A percentile compares a stretch with the other conserved stretches of the same genome.
phyloP scores from a whole-genome alignment of 2,329 filamentous ascomycete species.

The Fusarium sarcochroum region DNA sequence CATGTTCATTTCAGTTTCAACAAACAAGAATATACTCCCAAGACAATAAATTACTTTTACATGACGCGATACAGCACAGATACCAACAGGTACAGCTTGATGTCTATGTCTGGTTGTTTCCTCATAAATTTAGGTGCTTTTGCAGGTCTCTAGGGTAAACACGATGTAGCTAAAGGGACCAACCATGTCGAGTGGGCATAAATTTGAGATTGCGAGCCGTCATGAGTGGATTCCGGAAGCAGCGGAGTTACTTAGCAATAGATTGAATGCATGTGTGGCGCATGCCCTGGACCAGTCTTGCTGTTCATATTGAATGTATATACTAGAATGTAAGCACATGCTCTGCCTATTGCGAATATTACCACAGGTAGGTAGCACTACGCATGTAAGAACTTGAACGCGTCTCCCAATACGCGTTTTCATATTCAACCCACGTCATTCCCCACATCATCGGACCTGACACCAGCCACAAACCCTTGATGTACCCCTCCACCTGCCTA shows the following conservation, averaged over 20 bases:
- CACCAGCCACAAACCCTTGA: slow-evolving; percentile 36
- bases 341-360: too few relatives aligned
- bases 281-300: not conserved
- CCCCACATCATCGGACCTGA: slow-evolving; percentile 22
- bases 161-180: slow-evolving; percentile 15
- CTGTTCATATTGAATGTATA: not conserved
- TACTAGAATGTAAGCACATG: too few relatives aligned
- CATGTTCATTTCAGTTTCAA: too few relatives aligned
- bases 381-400: slow-evolving; percentile 13
- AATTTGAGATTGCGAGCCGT: slow-evolving; percentile 26
- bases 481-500: slow-evolving; percentile 34
- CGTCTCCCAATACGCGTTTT: slow-evolving; percentile 38
- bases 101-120: too few relatives aligned
- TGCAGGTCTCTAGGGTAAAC: slow-evolving; percentile 32
- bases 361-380: not conserved
- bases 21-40: too few relatives aligned
- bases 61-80: too few relatives aligned
- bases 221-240: slow-evolving; percentile 41
- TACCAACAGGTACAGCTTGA: too few relatives aligned
- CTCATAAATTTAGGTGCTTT: too few relatives aligned
- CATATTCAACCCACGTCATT: slow-evolving; percentile 37
- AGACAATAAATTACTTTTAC: too few relatives aligned
- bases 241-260: slow-evolving; percentile 15
- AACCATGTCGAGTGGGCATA: slow-evolving; percentile 21
- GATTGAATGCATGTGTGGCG: slow-evolving; percentile 15